Evolutionary conservation across 768 basidiomycete genomes (phyloP).

Genomic region (Leccinum incarnatum): DNA sequence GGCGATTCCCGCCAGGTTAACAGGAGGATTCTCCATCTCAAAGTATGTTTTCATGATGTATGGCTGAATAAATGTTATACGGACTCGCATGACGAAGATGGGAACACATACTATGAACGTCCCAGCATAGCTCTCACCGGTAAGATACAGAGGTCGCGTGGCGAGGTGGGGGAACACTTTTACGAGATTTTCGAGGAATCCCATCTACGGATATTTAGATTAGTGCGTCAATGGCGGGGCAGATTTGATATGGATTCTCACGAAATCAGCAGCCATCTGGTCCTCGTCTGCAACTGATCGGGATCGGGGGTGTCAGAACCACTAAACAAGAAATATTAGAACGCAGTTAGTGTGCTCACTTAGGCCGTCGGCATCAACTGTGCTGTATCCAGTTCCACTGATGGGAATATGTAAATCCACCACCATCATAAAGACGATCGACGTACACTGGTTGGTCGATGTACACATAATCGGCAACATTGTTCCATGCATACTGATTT

Average conservation of each 20-base stretch:
- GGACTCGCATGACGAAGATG: conserved; percentile 24
- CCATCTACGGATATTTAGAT: conserved; percentile 44
- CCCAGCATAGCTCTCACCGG: conserved; percentile 75
- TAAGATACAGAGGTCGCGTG: conserved; percentile 62
- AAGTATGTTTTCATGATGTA: conserved; percentile 75
- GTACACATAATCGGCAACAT: conserved; percentile 57
- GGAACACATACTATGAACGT: conserved; percentile 52
- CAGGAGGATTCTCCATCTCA: conserved; percentile 55
- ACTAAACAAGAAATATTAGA: not conserved
- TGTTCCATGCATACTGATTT: conserved; percentile 58
- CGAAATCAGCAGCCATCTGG: conserved; percentile 51
- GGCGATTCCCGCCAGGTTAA: conserved; percentile 60
- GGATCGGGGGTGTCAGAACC: too few species aligned
- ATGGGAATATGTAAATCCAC: not conserved
- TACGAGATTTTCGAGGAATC: conserved; percentile 66
- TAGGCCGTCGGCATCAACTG: conserved; percentile 55
- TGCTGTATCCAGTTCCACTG: conserved; percentile 63
- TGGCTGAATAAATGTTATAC: conserved; percentile 44
- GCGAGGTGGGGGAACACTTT: conserved; percentile 70
- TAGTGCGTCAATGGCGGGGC: not conserved
- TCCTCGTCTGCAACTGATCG: conserved; percentile 55
- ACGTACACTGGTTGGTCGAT: conserved; percentile 65
- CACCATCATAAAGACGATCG: not conserved
- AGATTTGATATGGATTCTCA: conserved; percentile 23
- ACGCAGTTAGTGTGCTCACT: conserved; percentile 32